phyloP scores from a whole-genome alignment of 768 basidiomycete genomes.

The Termitomyces sp. region DNA sequence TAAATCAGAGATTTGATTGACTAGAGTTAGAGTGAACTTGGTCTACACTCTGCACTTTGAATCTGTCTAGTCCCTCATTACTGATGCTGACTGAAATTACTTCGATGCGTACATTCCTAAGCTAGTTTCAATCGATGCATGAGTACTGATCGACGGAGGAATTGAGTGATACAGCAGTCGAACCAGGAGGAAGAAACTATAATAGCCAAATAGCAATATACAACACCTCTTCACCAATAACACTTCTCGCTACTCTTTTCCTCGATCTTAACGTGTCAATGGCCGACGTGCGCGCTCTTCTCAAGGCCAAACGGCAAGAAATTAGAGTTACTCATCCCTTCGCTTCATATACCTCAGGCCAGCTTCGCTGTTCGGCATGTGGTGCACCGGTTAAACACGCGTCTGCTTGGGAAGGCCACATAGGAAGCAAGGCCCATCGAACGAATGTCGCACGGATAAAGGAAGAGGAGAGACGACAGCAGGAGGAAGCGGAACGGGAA shows the following conservation, averaged over 20 bases:
- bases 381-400: conserved; percentile 64
- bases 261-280: conserved; percentile 29
- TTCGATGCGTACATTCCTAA: neutral
- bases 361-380: conserved; percentile 69
- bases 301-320: conserved; percentile 82
- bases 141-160: too few species aligned
- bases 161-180: too few species aligned
- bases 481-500: conserved; percentile 29
- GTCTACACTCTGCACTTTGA: too few species aligned
- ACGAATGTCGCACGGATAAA: conserved; percentile 56
- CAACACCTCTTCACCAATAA: neutral
- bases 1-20: too few species aligned
- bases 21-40: too few species aligned
- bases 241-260: neutral
- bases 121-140: neutral
- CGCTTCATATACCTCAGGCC: conserved; percentile 67
- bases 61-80: too few species aligned
- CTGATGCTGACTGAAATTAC: too few species aligned
- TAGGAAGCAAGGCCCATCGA: conserved; percentile 78
- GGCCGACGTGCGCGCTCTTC: conserved; percentile 78
- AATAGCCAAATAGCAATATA: conserved; percentile 5
- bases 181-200: neutral
- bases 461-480: conserved; percentile 45
- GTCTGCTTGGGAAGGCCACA: conserved; percentile 84
- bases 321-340: conserved; percentile 68